A percentile compares a stretch with the other conserved stretches of the same genome.
phyloP scores from a whole-genome alignment of 2,329 filamentous ascomycete species.

The Lachnellula suecica region DNA sequence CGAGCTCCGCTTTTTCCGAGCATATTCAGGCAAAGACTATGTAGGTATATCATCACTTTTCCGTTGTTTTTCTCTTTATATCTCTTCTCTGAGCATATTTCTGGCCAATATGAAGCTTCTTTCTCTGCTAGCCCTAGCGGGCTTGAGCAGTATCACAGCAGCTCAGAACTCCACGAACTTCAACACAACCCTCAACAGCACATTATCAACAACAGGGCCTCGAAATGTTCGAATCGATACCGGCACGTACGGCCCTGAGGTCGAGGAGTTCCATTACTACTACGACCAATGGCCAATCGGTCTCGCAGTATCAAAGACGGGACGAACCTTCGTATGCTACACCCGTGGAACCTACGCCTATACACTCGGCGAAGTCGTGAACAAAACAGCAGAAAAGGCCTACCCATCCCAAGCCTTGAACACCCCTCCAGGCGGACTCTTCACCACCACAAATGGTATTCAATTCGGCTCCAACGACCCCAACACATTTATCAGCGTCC shows the following conservation, averaged over 20 bases:
- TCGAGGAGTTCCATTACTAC: constrained; percentile 50
- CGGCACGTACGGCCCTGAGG: constrained; percentile 44
- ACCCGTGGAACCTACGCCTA: constrained; percentile 45
- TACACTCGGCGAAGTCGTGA: constrained; percentile 46
- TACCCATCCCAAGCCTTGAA: constrained; percentile 44
- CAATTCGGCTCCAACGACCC: constrained; percentile 44
- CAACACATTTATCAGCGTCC: constrained; percentile 41
- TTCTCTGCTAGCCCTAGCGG: constrained; percentile 1
- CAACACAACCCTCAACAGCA: constrained; percentile 10
- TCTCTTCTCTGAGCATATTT: not conserved
- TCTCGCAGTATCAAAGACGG: constrained; percentile 41
- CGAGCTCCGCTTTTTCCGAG: not conserved
- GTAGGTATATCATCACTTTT: too few species aligned
- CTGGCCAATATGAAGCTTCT: not conserved
- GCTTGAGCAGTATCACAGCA: not conserved
- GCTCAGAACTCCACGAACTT: too few species aligned
- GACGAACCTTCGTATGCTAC: constrained; percentile 45
- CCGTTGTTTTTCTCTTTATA: not conserved
- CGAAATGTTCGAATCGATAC: constrained; percentile 41
- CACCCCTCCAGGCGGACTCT: constrained; percentile 23
- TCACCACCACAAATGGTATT: constrained; percentile 36
- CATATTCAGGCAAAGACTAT: too few species aligned
- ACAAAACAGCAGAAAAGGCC: constrained; percentile 44
- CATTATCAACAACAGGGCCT: constrained; percentile 8
- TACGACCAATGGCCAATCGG: constrained; percentile 47